A percentile compares a stretch with the other conserved stretches of the same genome.
Conservation (phyloP, 345 rosid genomes). For the Lenwebbia sp. region DNA sequence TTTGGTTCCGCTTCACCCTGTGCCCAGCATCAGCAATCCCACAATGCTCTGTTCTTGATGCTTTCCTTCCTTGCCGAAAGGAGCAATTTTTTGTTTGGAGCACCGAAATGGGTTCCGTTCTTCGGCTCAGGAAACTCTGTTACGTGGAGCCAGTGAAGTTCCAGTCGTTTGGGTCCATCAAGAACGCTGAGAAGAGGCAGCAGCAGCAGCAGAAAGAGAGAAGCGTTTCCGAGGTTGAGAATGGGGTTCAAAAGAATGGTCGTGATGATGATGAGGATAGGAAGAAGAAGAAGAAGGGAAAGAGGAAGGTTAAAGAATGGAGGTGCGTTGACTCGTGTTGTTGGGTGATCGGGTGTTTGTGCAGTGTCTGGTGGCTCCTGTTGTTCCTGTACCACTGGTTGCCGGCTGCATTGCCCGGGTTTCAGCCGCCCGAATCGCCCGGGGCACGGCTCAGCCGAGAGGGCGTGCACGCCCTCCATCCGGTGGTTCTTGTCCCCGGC, state of each 20-base stretch:
- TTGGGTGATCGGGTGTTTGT: constrained; percentile 51
- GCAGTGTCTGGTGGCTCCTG: constrained; percentile 58
- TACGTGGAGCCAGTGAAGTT: constrained; percentile 26
- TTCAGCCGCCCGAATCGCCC: constrained; percentile 42
- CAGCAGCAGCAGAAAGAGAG: neutral
- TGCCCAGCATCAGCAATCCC: neutral
- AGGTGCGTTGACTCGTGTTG: constrained; percentile 46
- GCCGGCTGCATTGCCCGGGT: constrained; percentile 37
- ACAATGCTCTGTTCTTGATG: neutral
- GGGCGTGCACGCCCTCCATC: constrained; percentile 50
- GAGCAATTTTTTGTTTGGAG: neutral
- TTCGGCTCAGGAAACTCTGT: constrained; percentile 41
- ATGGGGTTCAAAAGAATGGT: constrained; percentile 9
- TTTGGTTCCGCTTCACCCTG: neutral
- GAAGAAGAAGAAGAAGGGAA: neutral
- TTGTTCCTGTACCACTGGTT: constrained; percentile 38
- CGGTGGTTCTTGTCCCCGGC: constrained; percentile 77
- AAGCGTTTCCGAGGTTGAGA: neutral
- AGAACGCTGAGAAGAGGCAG: constrained; percentile 6
- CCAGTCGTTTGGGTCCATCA: neutral
- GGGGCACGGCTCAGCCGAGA: constrained; percentile 46
- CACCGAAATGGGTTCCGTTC: constrained; percentile 29
- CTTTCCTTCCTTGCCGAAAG: neutral
- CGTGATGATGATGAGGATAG: neutral
- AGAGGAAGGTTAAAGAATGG: constrained; percentile 24